phyloP scores from a whole-genome alignment of 2,329 filamentous ascomycete species.

The Acrocalymma vagum region DNA sequence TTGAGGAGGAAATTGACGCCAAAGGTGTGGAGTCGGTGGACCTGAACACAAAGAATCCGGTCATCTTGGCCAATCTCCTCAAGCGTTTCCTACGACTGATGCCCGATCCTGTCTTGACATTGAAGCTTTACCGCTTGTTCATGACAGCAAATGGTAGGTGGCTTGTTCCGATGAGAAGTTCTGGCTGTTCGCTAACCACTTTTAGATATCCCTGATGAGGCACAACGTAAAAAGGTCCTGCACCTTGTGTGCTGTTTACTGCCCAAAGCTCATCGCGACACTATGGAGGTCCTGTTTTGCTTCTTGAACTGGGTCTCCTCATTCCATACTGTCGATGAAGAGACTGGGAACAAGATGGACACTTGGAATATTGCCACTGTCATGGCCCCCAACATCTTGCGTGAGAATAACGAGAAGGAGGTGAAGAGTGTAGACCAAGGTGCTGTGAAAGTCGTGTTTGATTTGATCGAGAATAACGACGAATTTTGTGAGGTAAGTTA shows the following conservation, averaged over 20 bases:
- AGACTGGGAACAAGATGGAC: conserved; percentile 98
- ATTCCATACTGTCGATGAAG: conserved; percentile 96
- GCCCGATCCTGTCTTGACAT: conserved; percentile 91
- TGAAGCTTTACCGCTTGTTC: conserved; percentile 92
- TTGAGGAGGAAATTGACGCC: conserved; percentile 85
- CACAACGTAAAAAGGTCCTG: conserved; percentile 82
- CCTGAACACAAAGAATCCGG: conserved; percentile 86
- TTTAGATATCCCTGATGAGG: conserved; percentile 77
- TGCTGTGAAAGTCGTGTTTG: conserved; percentile 91
- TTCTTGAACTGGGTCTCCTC: conserved; percentile 98
- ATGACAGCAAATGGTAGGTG: conserved; percentile 81
- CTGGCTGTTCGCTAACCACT: conserved; percentile 28
- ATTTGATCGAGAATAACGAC: conserved; percentile 91
- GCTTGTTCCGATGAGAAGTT: too few species aligned
- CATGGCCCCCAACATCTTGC: conserved; percentile 94
- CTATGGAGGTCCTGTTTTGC: conserved; percentile 91
- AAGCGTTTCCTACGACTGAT: conserved; percentile 96
- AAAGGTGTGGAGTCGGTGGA: conserved; percentile 87
- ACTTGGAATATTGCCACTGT: conserved; percentile 97
- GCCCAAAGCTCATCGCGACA: conserved; percentile 91
- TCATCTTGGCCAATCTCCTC: conserved; percentile 90
- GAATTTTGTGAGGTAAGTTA: conserved; percentile 91
- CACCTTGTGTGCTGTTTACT: conserved; percentile 92
- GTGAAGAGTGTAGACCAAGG: conserved; percentile 83
- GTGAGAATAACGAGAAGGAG: conserved; percentile 64